These are phyloP conservation scores for Boletus sp. DNA, from an alignment of 768 basidiomycete genomes.

Conservation along the genomic window DNA sequence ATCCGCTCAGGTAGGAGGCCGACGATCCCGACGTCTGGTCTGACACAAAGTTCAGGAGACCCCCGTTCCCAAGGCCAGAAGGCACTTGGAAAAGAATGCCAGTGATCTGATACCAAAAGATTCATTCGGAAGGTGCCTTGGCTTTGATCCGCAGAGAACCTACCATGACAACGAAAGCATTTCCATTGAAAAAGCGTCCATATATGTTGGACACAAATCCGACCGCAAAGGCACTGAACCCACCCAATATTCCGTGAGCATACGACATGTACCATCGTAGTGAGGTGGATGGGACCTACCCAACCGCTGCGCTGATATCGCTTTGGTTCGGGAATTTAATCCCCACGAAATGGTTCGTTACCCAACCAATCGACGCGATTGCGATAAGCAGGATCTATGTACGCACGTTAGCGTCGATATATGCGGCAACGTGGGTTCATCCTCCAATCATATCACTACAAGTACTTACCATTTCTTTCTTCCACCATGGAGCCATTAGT, in stretches of 20 bases:
- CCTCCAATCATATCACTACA: background rate
- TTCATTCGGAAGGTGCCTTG: background rate
- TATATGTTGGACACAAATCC: slow-evolving; percentile 78
- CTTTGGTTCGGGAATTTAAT: slow-evolving; percentile 60
- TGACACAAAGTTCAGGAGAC: slow-evolving; percentile 68
- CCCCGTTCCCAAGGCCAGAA: slow-evolving; percentile 75
- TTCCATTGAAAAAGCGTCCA: slow-evolving; percentile 67
- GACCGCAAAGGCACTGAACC: slow-evolving; percentile 66
- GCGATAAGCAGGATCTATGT: slow-evolving; percentile 47
- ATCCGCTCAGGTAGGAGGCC: slow-evolving; percentile 62
- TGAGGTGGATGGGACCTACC: slow-evolving; percentile 34
- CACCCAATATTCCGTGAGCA: background rate
- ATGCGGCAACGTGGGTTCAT: background rate
- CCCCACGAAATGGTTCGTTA: slow-evolving; percentile 65
- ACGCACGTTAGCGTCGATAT: background rate
- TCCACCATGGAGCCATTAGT: slow-evolving; percentile 57
- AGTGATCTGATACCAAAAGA: slow-evolving; percentile 44
- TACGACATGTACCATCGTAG: background rate
- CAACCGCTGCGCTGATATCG: slow-evolving; percentile 78
- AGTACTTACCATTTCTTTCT: slow-evolving; percentile 51
- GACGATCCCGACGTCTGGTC: slow-evolving; percentile 50
- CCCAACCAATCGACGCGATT: slow-evolving; percentile 72
- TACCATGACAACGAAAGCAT: slow-evolving; percentile 82
- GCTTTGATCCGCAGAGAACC: slow-evolving; percentile 11
- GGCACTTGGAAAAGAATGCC: slow-evolving; percentile 85